phyloP scores from a whole-genome alignment of 2,329 filamentous ascomycete species.

The Claviceps sp. region DNA sequence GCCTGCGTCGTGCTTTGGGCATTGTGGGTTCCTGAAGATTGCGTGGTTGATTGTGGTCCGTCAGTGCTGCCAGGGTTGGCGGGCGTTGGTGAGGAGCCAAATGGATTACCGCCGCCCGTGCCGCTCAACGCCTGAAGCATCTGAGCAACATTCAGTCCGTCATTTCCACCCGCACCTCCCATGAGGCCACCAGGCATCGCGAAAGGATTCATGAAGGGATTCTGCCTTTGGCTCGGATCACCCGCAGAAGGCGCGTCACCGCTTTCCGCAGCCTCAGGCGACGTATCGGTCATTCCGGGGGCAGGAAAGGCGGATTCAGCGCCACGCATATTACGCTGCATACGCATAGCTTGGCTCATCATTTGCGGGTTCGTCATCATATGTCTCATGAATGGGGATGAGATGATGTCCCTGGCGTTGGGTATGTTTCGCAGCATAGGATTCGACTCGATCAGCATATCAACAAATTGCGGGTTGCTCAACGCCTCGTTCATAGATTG shows the following conservation, averaged over 20 bases:
- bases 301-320: constrained; percentile 61
- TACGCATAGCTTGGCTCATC: constrained; percentile 66
- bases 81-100: constrained; percentile 14
- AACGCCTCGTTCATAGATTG: constrained; percentile 88
- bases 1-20: constrained; percentile 12
- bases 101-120: constrained; percentile 22
- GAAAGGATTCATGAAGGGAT: constrained; percentile 30
- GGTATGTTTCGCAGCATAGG: constrained; percentile 66
- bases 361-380: constrained; percentile 90
- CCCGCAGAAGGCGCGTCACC: constrained; percentile 18
- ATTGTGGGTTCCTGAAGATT: constrained; percentile 13
- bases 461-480: constrained; percentile 85
- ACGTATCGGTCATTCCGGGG: constrained; percentile 82
- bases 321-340: constrained; percentile 59
- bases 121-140: constrained; percentile 16
- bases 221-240: constrained; percentile 15
- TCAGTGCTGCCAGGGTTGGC: not conserved
- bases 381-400: constrained; percentile 74
- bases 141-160: constrained; percentile 13
- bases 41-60: constrained; percentile 14
- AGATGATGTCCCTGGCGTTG: constrained; percentile 69
- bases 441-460: constrained; percentile 88
- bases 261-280: constrained; percentile 37
- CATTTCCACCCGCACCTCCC: constrained; percentile 8
- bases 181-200: constrained; percentile 14